Base-by-base conservation (phyloP, 805 yeast species). In the Zygosaccharomyces siamensis region DNA sequence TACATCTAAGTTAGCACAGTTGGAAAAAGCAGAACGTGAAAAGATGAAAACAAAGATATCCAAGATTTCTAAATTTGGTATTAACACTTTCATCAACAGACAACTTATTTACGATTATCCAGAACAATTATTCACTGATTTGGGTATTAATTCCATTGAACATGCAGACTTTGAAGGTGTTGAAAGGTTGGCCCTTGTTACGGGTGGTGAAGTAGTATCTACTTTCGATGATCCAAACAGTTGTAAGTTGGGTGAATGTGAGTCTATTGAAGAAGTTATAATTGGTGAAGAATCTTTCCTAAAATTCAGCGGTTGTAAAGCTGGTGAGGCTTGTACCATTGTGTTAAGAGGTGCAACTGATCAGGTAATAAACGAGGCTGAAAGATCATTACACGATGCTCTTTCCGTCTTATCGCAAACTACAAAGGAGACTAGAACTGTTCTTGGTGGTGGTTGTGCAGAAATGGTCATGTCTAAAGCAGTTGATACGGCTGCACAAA, bases 91-190 rank as follows among this genome's bases (percentile, higher is more conserved):
- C 67, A 89, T 93, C 59, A 93, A 93, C 74, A 83, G 99, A 65
- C 99, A 93, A 72, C 79, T 93, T 63, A 93, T 93, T 63, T 93
- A 93, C 71, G 97, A 93, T 73, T 93, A 92, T 79, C 99, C 99
- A 23, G 99, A 93, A 72, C 97, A 88, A 70, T 76, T 93, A 57
- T 87, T 93, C 63, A 78, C 95, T 5, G 99, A 92, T 58, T 71
- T 89, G 38, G 81, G 83, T 47, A 86, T 93, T 60, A 90, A 88
- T 69, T 83, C 97, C 20, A 89, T 93, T 55, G 99, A 93, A 70
- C 99, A 93, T 66, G 98, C 99, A 12, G 99, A 93, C 69, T 93
- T 93, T 61, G 98, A 88, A 63, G 99, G 98, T 62, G 88, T 93
- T 47, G 99, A 93, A 74, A 83, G 98, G 66, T 78, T 93, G 57